A percentile compares a stretch with the other conserved stretches of the same genome.
Evolutionary conservation across 441 rosid species (phyloP).

Genomic region (Aleurites moluccanus): DNA sequence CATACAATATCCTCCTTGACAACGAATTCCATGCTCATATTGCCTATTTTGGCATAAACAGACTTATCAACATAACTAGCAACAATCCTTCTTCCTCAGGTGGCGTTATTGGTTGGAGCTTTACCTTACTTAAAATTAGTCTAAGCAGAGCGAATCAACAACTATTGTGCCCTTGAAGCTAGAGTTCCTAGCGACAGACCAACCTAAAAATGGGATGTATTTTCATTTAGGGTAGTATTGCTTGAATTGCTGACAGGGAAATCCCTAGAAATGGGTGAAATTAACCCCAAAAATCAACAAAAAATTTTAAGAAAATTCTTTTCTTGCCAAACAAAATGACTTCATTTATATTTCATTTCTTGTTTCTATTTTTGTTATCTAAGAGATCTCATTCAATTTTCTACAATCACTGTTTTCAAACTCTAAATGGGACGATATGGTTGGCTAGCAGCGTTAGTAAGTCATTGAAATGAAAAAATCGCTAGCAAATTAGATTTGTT

Average conservation of each 20-base stretch:
- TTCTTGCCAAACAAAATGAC: conserved; percentile 22
- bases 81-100: conserved; percentile 68
- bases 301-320: conserved; percentile 37
- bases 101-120: conserved; percentile 74
- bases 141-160: conserved; percentile 61
- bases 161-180: conserved; percentile 80
- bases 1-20: conserved; percentile 86
- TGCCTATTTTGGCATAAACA: conserved; percentile 77
- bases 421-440: conserved; percentile 49
- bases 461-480: background rate
- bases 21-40: conserved; percentile 64
- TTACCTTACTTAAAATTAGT: conserved; percentile 65
- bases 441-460: conserved; percentile 48
- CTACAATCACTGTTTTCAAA: background rate
- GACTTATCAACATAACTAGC: conserved; percentile 71
- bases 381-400: background rate
- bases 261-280: conserved; percentile 54
- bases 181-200: conserved; percentile 56
- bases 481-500: background rate
- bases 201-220: conserved; percentile 77
- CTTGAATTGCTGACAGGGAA: conserved; percentile 86
- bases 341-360: background rate
- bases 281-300: conserved; percentile 71
- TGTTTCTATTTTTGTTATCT: background rate
- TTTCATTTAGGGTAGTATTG: conserved; percentile 78